phyloP scores from a whole-genome alignment of 257 asterid species.

The Echites panduratus region DNA sequence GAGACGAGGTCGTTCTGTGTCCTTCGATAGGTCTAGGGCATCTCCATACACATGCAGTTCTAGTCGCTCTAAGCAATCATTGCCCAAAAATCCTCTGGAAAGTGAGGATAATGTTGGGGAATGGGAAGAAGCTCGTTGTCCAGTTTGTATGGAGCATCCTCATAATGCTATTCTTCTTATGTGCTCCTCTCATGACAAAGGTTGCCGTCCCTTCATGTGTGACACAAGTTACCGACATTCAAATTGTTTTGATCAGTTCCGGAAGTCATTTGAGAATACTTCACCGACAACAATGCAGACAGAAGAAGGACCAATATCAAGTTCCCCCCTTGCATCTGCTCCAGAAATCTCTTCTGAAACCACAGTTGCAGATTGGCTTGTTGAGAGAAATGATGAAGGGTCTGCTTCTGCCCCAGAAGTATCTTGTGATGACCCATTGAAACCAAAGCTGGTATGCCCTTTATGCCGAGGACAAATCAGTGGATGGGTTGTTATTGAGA shows the following conservation, averaged over 20 bases:
- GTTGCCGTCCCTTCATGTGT: constrained; percentile 88
- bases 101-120: constrained; percentile 47
- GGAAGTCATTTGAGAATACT: constrained; percentile 46
- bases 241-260: constrained; percentile 80
- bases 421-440: constrained; percentile 31
- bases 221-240: constrained; percentile 97
- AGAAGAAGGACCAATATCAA: constrained; percentile 27
- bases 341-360: constrained; percentile 28
- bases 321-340: constrained; percentile 24
- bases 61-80: constrained; percentile 33
- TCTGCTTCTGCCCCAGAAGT: constrained; percentile 24
- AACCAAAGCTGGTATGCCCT: constrained; percentile 59
- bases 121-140: constrained; percentile 93
- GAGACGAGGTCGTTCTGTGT: constrained; percentile 63
- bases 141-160: constrained; percentile 93
- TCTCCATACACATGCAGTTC: constrained; percentile 59
- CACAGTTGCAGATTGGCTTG: constrained; percentile 24
- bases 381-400: constrained; percentile 28
- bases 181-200: constrained; percentile 80
- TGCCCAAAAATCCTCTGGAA: constrained; percentile 49
- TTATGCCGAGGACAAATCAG: constrained; percentile 68
- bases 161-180: constrained; percentile 83
- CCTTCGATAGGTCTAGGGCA: constrained; percentile 58
- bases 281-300: constrained; percentile 24
- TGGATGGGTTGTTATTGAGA: constrained; percentile 63